phyloP scores from a whole-genome alignment of 257 asterid species.

The Primulina tabacum region DNA sequence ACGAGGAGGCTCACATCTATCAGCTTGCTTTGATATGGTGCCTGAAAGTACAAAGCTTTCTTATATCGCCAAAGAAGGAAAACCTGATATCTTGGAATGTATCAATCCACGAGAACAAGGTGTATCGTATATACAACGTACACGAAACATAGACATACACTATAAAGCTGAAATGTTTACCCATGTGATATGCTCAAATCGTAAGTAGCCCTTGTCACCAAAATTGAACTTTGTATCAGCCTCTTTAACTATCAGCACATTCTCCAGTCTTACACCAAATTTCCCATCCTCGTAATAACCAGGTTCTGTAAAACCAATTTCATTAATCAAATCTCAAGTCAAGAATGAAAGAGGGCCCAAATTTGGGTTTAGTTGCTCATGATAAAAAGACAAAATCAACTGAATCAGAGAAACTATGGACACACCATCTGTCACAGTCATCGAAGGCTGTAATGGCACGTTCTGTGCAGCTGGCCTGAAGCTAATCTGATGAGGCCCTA shows the following conservation, averaged over 20 bases:
- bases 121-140: neutral
- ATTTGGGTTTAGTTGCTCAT: neutral
- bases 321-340: slow-evolving; percentile 18
- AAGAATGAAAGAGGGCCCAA: slow-evolving; percentile 12
- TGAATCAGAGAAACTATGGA: slow-evolving; percentile 6
- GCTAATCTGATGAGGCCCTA: slow-evolving; percentile 94
- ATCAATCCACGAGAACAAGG: neutral
- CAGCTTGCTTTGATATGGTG: slow-evolving; percentile 81
- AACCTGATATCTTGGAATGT: neutral
- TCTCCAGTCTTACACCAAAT: slow-evolving; percentile 92
- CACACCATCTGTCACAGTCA: slow-evolving; percentile 93
- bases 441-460: slow-evolving; percentile 77
- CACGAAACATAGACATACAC: neutral
- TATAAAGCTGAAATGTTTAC: slow-evolving; percentile 42
- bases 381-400: slow-evolving; percentile 7
- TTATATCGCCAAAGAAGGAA: neutral
- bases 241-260: slow-evolving; percentile 78
- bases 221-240: slow-evolving; percentile 89
- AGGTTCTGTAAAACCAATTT: slow-evolving; percentile 60
- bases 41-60: slow-evolving; percentile 44
- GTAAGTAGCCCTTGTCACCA: slow-evolving; percentile 71
- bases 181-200: slow-evolving; percentile 92
- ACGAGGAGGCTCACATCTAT: slow-evolving; percentile 62
- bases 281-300: slow-evolving; percentile 97
- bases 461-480: slow-evolving; percentile 78